Base-by-base conservation (phyloP, 73 alveolate genomes). In the Stentor roeselii region DNA sequence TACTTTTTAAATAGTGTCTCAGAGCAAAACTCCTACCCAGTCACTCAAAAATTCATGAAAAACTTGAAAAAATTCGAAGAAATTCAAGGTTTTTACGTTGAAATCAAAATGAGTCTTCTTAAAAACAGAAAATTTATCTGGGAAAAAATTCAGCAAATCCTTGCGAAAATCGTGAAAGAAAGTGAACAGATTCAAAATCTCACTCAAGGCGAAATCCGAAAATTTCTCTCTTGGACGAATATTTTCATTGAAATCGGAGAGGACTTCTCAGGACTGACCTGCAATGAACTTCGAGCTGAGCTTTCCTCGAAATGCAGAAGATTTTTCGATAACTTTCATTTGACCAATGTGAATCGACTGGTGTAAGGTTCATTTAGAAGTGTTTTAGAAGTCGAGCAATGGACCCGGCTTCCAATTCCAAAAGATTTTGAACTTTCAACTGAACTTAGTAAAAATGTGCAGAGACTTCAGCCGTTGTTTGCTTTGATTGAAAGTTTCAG, bases 121-220 rank as follows among this genome's bases (percentile, higher is more conserved):
- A 67, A 32, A 67, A 67, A 67, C 37, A 67, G 80, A 40, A 67
- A 67, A 32, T 32, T 21, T 67, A 67, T 67, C 34, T 67, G 80
- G 37, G 80, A 67, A 30, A 67, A 67, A 67, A 67, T 67, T 21
- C 80, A 67, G 42, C 80, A 67, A 67, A 67, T n/a, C 27, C 41
- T 67, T 0, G 80, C 80, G 1, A 67, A 67, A 32, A 21, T 67
- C 37, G 21, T 67, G 0, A n/a, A 67, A 1, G 80, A 67, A 67
- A 21, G 80, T 1, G 37, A 67, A 15, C 80, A 67, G 37, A 34
- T 67, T 67, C 21, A 27, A 21, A n/a, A 2, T n/a, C 37, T 67
- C 1, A 67, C 21, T 1, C 11, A 14, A 27, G 34, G 37, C 34
- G 80, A 67, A 67, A 67, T 67, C 21, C 27, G 80, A n/a, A 21